Evolutionary conservation across 371 early-diverging fungal species (phyloP).

Genomic region (Rhizopus sp.): DNA sequence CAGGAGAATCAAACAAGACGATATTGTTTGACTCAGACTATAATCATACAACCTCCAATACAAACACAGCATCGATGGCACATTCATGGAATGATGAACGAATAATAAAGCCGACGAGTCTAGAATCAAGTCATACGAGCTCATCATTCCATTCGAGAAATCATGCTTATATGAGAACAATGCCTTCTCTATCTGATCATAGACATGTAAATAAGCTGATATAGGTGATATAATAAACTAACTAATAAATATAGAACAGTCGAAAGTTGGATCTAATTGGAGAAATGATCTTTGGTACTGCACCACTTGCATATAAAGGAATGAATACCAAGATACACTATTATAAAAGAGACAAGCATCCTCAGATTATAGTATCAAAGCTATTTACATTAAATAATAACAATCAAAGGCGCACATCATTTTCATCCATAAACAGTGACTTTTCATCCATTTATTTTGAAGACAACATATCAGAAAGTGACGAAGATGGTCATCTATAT

Average conservation of each 20-base stretch:
- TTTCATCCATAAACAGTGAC: conserved; percentile 64
- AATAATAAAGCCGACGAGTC: conserved; percentile 1
- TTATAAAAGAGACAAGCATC: conserved; percentile 50
- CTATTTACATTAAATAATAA: conserved; percentile 53
- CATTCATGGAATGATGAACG: conserved; percentile 41
- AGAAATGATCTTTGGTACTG: conserved; percentile 70
- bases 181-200: conserved; percentile 25
- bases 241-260: conserved; percentile 27
- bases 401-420: conserved; percentile 47
- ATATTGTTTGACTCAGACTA: conserved; percentile 44
- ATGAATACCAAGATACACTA: conserved; percentile 69
- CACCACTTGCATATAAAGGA: conserved; percentile 69
- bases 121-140: not conserved
- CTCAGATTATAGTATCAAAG: conserved; percentile 65
- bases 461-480: conserved; percentile 42
- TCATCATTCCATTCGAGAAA: conserved; percentile 1
- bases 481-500: conserved; percentile 38
- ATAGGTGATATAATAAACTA: not conserved
- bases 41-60: conserved; percentile 1
- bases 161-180: conserved; percentile 33
- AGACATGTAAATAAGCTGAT: conserved; percentile 8
- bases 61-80: conserved; percentile 17
- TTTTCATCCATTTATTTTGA: conserved; percentile 28
- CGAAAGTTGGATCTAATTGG: conserved; percentile 53
- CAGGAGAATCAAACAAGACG: conserved; percentile 45